Conservation (phyloP, 129 eudicot genomes). For the Arctium lappa region DNA sequence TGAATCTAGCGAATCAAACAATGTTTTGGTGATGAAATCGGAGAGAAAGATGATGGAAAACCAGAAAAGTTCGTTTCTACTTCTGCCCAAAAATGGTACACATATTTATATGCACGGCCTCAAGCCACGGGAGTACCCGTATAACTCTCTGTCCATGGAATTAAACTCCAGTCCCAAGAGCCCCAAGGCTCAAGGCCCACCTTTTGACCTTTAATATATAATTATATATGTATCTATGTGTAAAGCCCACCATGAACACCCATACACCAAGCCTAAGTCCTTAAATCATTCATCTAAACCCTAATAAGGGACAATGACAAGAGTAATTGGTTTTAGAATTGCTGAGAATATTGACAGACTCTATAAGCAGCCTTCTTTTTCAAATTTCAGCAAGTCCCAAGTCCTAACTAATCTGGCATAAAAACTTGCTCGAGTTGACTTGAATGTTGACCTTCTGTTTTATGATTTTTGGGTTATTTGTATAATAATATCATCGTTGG, state of each 20-base stretch:
- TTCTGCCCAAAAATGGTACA: neutral
- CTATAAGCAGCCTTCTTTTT: neutral
- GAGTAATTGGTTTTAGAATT: neutral
- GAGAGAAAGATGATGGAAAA: neutral
- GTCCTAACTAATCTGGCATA: constrained; percentile 5
- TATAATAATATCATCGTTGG: neutral
- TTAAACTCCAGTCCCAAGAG: neutral
- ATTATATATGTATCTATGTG: neutral
- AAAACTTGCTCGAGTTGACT: neutral
- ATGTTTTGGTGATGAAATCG: neutral
- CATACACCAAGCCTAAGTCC: neutral
- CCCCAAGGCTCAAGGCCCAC: neutral
- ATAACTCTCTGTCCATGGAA: neutral
- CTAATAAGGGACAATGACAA: neutral
- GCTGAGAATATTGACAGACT: neutral
- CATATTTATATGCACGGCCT: neutral
- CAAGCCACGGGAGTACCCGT: neutral
- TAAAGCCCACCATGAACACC: neutral
- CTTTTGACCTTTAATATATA: neutral
- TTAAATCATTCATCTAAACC: neutral
- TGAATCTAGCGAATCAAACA: neutral
- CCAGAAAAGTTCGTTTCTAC: neutral
- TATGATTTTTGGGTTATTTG: neutral
- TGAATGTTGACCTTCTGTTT: neutral
- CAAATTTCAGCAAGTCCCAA: neutral